phyloP scores from a whole-genome alignment of 192 early-diverging fungal genomes.

The Backusella australiensis region DNA sequence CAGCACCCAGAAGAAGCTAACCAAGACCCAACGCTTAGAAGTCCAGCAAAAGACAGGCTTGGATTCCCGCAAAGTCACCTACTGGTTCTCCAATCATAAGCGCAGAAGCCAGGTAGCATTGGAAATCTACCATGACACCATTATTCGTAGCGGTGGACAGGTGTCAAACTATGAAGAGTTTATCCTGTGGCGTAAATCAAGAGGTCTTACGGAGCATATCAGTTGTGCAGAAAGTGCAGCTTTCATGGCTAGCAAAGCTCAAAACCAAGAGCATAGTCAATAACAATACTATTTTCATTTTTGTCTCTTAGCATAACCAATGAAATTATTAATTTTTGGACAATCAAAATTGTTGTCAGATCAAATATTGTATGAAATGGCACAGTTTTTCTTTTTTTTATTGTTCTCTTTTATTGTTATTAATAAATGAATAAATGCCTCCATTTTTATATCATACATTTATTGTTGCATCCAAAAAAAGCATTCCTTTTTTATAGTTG shows the following conservation, averaged over 20 bases:
- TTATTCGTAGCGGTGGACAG: neutral
- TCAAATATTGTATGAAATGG: too few species aligned
- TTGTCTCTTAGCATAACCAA: neutral
- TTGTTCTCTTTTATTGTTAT: neutral
- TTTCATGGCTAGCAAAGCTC: neutral
- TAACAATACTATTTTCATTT: neutral
- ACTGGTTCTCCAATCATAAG: slow-evolving; percentile 35
- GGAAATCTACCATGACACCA: neutral
- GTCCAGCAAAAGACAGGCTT: slow-evolving; percentile 16
- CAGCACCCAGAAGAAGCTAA: slow-evolving; percentile 8
- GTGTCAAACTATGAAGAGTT: neutral
- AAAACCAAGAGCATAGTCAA: neutral
- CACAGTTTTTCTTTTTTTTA: neutral
- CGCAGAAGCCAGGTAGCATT: neutral
- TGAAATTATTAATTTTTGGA: too few species aligned
- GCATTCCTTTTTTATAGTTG: neutral
- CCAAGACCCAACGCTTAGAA: slow-evolving; percentile 9
- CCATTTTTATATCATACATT: neutral
- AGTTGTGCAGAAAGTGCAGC: neutral
- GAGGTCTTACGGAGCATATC: neutral
- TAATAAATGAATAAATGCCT: too few species aligned
- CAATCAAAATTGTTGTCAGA: too few species aligned
- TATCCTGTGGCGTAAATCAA: neutral
- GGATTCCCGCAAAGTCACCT: slow-evolving; percentile 20
- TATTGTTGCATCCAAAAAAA: neutral